phyloP scores from a whole-genome alignment of 2,329 filamentous ascomycete genomes.

The Monosporascus sp. region DNA sequence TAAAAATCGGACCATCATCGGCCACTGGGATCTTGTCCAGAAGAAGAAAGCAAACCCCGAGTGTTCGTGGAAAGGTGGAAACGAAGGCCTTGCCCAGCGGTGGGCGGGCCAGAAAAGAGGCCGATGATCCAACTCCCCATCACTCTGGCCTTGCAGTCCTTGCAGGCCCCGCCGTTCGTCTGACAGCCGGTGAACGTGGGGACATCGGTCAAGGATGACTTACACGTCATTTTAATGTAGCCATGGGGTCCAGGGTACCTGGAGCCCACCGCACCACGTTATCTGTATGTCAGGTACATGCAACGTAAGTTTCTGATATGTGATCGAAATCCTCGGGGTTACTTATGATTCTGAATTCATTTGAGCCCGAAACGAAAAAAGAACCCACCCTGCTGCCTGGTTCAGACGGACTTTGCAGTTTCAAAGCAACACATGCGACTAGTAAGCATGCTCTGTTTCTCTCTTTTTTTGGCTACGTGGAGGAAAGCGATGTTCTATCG shows the following conservation, averaged over 20 bases:
- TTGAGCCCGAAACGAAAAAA: slow-evolving; percentile 1
- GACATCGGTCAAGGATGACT: slow-evolving; percentile 3
- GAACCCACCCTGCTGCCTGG: not conserved
- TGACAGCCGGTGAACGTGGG: slow-evolving; percentile 9
- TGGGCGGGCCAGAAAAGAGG: slow-evolving; percentile 14
- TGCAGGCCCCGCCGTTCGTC: slow-evolving; percentile 21
- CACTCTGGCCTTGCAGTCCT: slow-evolving; percentile 5
- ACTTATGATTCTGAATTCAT: slow-evolving; percentile 3
- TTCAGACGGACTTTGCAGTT: not conserved
- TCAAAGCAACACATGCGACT: not conserved
- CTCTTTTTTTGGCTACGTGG: too few relatives aligned
- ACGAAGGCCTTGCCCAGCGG: slow-evolving; percentile 14
- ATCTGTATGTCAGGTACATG: slow-evolving; percentile 20
- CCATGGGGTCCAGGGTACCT: slow-evolving; percentile 1
- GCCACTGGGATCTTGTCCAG: slow-evolving; percentile 23
- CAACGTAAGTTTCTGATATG: slow-evolving; percentile 15
- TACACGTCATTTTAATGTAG: slow-evolving; percentile 14
- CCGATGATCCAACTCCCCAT: slow-evolving; percentile 6
- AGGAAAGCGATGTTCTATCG: too few relatives aligned
- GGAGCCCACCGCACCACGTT: slow-evolving; percentile 19
- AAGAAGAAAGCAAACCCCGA: slow-evolving; percentile 11
- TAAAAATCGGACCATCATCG: slow-evolving; percentile 15
- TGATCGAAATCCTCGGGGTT: slow-evolving; percentile 7
- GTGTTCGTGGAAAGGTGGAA: slow-evolving; percentile 6
- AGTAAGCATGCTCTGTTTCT: not conserved